A percentile compares a stretch with the other conserved stretches of the same genome.
Evolutionary conservation across 495 filamentous ascomycete species (phyloP).

Genomic region (Trichoderma virens): DNA sequence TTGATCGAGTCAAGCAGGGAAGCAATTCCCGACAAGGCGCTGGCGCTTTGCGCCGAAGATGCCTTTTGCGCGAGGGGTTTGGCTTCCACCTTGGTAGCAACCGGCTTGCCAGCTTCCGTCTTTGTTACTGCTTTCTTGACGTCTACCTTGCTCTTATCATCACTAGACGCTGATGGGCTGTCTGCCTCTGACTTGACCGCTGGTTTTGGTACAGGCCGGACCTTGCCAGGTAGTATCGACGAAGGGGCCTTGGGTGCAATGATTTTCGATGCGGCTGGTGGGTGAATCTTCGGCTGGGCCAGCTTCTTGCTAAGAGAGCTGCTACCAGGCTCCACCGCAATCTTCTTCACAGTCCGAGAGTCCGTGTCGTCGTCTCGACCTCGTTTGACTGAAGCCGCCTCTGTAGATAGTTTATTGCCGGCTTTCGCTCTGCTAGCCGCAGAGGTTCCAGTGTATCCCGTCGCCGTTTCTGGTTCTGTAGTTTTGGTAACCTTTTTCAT

Average conservation of each 20-base stretch:
- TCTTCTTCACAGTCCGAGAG: conserved; percentile 30
- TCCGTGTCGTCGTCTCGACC: conserved; percentile 34
- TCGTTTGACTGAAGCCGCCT: conserved; percentile 21
- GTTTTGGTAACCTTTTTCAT: conserved; percentile 13
- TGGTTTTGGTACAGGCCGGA: conserved; percentile 24
- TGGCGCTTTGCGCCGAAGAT: conserved; percentile 7
- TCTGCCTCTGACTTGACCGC: conserved; percentile 23
- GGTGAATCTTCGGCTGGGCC: conserved; percentile 16
- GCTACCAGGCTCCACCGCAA: conserved; percentile 23
- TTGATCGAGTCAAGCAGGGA: conserved; percentile 55
- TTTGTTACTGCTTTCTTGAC: conserved; percentile 10
- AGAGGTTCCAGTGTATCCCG: conserved; percentile 10
- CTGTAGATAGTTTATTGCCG: conserved; percentile 16
- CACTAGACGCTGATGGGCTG: conserved; percentile 8
- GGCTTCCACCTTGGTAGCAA: background rate
- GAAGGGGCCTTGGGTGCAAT: conserved; percentile 17
- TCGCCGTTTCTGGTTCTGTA: conserved; percentile 10
- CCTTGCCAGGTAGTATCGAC: conserved; percentile 29
- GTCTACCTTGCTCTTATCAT: conserved; percentile 11
- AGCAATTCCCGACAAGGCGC: conserved; percentile 24
- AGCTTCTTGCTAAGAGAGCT: conserved; percentile 14
- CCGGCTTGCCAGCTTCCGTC: conserved; percentile 11
- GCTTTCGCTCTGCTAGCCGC: conserved; percentile 10
- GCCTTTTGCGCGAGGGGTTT: conserved; percentile 15
- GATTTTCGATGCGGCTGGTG: conserved; percentile 18